phyloP scores from a whole-genome alignment of 352 stramenopile species.

The Hyaloperonospora arabidopsidis region DNA sequence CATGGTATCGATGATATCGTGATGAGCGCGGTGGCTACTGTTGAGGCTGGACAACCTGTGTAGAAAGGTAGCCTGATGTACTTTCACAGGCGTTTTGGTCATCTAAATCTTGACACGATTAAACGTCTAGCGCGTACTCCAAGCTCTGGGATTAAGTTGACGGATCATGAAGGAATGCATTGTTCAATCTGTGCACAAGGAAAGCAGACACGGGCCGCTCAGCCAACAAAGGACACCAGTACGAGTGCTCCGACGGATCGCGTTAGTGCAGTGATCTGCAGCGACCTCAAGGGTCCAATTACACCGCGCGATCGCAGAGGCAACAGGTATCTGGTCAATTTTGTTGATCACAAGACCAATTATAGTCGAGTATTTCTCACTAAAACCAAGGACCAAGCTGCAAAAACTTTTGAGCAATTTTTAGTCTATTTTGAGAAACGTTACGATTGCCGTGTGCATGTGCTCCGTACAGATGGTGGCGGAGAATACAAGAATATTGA shows the following conservation, averaged over 20 bases:
- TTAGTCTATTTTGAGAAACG: neutral
- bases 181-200: no score
- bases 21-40: no score
- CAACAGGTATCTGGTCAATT: neutral
- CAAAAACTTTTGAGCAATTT: neutral
- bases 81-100: no score
- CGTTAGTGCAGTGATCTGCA: neutral
- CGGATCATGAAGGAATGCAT: no score
- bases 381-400: neutral
- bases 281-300: neutral
- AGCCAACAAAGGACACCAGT: neutral
- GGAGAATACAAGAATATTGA: neutral
- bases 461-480: neutral
- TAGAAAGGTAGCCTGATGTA: no score
- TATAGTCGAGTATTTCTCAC: neutral
- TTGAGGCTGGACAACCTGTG: no score
- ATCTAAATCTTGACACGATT: no score
- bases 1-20: no score
- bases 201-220: neutral
- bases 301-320: neutral
- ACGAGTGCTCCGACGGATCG: neutral
- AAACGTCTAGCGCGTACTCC: no score
- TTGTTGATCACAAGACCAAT: constrained; percentile 1
- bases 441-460: neutral
- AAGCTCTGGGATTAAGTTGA: no score